A percentile compares a stretch with the other conserved stretches of the same genome.
phyloP scores from a whole-genome alignment of 1,139 yeast genomes.

The Taphrina betulina region DNA sequence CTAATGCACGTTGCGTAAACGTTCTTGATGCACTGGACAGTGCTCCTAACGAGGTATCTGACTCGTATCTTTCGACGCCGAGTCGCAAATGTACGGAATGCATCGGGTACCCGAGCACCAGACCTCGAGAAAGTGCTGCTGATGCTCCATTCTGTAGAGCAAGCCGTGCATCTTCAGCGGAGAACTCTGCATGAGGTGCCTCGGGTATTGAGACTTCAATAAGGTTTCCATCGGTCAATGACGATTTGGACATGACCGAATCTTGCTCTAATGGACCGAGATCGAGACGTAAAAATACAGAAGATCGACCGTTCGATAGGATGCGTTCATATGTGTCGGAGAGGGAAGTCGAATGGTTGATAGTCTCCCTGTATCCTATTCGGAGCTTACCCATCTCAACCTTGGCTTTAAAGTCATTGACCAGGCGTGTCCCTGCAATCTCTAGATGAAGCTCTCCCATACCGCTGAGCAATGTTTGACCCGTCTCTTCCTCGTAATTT shows the following conservation, averaged over 20 bases:
- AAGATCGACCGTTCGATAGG: not conserved
- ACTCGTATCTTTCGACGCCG: constrained; percentile 49
- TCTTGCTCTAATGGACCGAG: not conserved
- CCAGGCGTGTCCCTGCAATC: constrained; percentile 73
- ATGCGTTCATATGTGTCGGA: constrained; percentile 14
- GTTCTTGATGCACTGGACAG: constrained; percentile 52
- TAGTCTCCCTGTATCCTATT: constrained; percentile 76
- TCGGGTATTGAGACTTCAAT: constrained; percentile 9
- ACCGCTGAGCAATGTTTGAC: constrained; percentile 84
- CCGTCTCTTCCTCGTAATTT: constrained; percentile 75
- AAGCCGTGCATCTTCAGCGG: constrained; percentile 39
- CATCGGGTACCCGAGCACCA: constrained; percentile 59
- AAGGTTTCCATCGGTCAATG: constrained; percentile 9
- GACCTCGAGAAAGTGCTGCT: constrained; percentile 78
- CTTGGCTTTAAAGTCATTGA: constrained; percentile 76
- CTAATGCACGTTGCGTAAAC: constrained; percentile 49
- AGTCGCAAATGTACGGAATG: constrained; percentile 61
- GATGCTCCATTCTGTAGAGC: constrained; percentile 49
- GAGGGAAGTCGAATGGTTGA: not conserved
- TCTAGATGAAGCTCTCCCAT: constrained; percentile 96
- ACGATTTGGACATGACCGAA: not conserved
- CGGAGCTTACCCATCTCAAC: constrained; percentile 77
- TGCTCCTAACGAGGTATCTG: constrained; percentile 41
- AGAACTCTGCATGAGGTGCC: constrained; percentile 4
- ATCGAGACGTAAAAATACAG: not conserved